phyloP scores from a whole-genome alignment of 2,329 filamentous ascomycete species.

The Calycina herbarum region DNA sequence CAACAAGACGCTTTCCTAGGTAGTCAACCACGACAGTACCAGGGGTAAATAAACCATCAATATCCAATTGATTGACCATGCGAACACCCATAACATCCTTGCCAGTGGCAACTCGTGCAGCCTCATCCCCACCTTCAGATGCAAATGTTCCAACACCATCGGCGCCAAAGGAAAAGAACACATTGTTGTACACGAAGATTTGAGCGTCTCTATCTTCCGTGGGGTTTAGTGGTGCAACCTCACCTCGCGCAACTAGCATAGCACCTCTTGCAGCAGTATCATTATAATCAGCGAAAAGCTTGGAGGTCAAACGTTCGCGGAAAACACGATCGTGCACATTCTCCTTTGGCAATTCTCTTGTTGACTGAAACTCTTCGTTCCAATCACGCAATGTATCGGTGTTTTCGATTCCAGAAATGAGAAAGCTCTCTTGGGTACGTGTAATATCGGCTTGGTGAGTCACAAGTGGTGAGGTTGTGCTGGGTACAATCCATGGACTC shows the following conservation, averaged over 20 bases:
- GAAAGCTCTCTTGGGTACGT: constrained; percentile 87
- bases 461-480: constrained; percentile 61
- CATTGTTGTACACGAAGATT: constrained; percentile 99
- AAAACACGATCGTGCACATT: constrained; percentile 95
- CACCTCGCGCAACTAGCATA: constrained; percentile 86
- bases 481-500: constrained; percentile 85
- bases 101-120: constrained; percentile 89
- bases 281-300: constrained; percentile 96
- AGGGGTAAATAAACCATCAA: constrained; percentile 89
- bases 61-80: constrained; percentile 95
- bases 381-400: constrained; percentile 94
- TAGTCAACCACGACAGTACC: constrained; percentile 97
- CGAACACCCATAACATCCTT: constrained; percentile 96
- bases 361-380: constrained; percentile 99
- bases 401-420: constrained; percentile 88
- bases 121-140: constrained; percentile 93
- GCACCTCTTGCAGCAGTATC: constrained; percentile 92
- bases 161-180: constrained; percentile 98
- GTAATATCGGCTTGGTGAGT: constrained; percentile 81
- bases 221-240: constrained; percentile 91
- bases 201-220: constrained; percentile 91
- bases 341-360: constrained; percentile 89
- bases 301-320: constrained; percentile 88
- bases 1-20: constrained; percentile 93
- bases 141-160: constrained; percentile 97